Evolutionary conservation across 2,329 filamentous ascomycete genomes (phyloP).

Genomic region (Capronia americana): DNA sequence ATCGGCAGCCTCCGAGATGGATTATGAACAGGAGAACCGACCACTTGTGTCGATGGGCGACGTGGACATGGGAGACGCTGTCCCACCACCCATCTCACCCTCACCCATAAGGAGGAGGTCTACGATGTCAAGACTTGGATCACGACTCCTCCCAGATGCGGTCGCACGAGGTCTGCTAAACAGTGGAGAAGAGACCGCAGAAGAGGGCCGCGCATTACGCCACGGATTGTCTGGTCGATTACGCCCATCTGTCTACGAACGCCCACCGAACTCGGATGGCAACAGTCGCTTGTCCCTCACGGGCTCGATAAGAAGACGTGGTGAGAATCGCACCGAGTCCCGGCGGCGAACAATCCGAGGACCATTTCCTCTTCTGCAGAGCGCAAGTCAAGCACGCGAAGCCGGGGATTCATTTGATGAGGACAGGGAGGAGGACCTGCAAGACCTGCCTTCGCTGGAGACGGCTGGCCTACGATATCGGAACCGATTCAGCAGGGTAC

Average conservation of each 20-base stretch:
- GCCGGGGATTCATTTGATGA: slow-evolving; percentile 40
- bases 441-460: slow-evolving; percentile 29
- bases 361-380: slow-evolving; percentile 49
- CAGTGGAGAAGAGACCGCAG: slow-evolving; percentile 54
- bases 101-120: slow-evolving; percentile 50
- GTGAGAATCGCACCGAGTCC: slow-evolving; percentile 30
- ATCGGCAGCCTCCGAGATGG: slow-evolving; percentile 41
- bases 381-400: slow-evolving; percentile 41
- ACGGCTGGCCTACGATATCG: slow-evolving; percentile 39
- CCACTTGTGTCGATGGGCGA: slow-evolving; percentile 45
- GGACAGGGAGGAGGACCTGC: slow-evolving; percentile 40
- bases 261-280: slow-evolving; percentile 22
- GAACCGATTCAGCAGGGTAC: slow-evolving; percentile 50
- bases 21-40: slow-evolving; percentile 48
- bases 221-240: slow-evolving; percentile 50
- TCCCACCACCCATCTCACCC: slow-evolving; percentile 38
- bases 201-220: slow-evolving; percentile 53
- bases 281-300: slow-evolving; percentile 33
- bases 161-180: slow-evolving; percentile 52
- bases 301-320: slow-evolving; percentile 32
- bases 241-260: slow-evolving; percentile 33
- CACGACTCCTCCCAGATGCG: slow-evolving; percentile 55
- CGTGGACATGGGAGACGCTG: slow-evolving; percentile 41
- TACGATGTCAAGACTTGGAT: slow-evolving; percentile 56
- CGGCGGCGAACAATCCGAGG: slow-evolving; percentile 49